Base-by-base conservation (phyloP, 805 yeast genomes). In the Jamesozyma piceae region DNA sequence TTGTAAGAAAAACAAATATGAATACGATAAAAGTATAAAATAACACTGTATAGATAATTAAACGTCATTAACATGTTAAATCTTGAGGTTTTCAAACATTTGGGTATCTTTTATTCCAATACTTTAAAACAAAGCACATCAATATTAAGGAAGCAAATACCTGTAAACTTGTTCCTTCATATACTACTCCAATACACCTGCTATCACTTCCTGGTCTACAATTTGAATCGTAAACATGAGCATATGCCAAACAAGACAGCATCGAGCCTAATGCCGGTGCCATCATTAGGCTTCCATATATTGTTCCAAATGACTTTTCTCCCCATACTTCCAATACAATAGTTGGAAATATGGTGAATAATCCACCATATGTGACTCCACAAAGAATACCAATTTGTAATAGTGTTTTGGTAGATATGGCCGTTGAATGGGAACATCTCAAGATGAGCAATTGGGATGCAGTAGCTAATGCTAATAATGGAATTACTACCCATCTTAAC, bases 231-330 rank as follows among this genome's bases (percentile, higher is more conserved):
- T 74, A 79, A 17, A 76, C 61, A 20, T 63, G 53, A 1, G 95
- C 96, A 58, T 81, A 88, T 11, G 79, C 49, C 39, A 83, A 53
- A 5, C 95, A 89, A 52, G 74, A 83, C 2, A 75, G 47, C 4
- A 82, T 67, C 1, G 90, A 70, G 1, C 95, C 95, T 2, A 85
- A 49, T 0, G 96, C 95, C 2, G 96, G 95, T 0, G 94, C 92
- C 29, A 84, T 71, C 74, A 87, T 81, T 58, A 87, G 84, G 21
- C 82, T 68, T 2, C 97, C 97, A 86, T 95, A 90, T 2, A 90
- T 83, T 2, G 95, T 83, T 0, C 97, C 97, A 62, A 90, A 77
- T 28, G 84, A 73, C 35, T 83, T 88, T 19, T 83, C 73, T 0
- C 97, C 97, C 88, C 95, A 92, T 2, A 84, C 76, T 3, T 80